These are phyloP conservation scores for Gillenia trifoliata DNA, from an alignment of 306 rosid species.

Conservation along the genomic window DNA sequence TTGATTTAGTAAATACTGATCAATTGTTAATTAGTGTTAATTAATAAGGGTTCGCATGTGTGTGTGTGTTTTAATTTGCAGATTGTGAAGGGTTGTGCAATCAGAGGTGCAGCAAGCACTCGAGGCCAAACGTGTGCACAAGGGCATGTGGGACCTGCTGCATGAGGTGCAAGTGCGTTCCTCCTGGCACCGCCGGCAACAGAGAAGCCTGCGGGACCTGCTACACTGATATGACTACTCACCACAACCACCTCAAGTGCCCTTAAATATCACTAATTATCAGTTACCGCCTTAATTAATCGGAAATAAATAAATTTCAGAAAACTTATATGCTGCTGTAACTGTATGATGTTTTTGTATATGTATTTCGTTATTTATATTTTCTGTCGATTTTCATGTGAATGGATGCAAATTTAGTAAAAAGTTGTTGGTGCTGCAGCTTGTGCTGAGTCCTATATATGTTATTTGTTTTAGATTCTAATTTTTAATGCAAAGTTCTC, in stretches of 20 bases:
- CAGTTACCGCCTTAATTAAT: background rate
- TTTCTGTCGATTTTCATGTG: background rate
- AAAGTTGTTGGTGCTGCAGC: too few species aligned
- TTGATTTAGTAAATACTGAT: background rate
- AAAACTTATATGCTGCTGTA: background rate
- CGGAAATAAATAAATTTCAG: background rate
- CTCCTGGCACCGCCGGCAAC: conserved; percentile 44
- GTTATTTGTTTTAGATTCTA: too few species aligned
- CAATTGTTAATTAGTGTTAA: background rate
- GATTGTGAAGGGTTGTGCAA: conserved; percentile 26
- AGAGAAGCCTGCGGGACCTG: conserved; percentile 37
- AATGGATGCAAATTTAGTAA: too few species aligned
- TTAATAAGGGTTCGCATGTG: background rate
- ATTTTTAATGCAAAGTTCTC: too few species aligned
- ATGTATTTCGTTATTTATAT: background rate
- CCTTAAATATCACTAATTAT: conserved; percentile 26
- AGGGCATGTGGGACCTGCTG: conserved; percentile 43
- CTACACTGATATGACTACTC: conserved; percentile 45
- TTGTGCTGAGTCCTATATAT: too few species aligned
- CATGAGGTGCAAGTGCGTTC: conserved; percentile 41
- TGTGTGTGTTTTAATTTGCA: background rate
- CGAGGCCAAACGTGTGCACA: conserved; percentile 37
- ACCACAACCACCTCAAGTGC: conserved; percentile 32
- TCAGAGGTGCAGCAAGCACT: conserved; percentile 29
- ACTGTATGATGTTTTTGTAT: background rate